These are phyloP conservation scores for Phaffia australis DNA, from an alignment of 768 basidiomycete species.

Conservation along the genomic window DNA sequence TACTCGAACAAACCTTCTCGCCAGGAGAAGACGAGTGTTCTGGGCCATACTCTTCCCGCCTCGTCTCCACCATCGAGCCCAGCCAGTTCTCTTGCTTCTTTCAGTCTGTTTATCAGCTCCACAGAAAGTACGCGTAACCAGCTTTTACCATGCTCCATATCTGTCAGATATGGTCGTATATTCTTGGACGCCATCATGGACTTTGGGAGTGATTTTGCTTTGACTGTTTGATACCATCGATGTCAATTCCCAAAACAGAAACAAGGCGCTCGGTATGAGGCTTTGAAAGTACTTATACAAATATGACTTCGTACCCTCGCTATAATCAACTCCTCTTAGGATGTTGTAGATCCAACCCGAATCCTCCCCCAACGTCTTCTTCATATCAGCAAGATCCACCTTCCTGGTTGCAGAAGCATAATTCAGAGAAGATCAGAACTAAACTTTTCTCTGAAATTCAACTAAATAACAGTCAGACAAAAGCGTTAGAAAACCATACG, in stretches of 20 bases:
- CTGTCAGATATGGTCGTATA: slow-evolving; percentile 63
- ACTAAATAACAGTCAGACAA: background rate
- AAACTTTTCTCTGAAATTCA: background rate
- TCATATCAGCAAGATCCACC: slow-evolving; percentile 39
- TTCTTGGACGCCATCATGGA: slow-evolving; percentile 98
- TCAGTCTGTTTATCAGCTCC: slow-evolving; percentile 73
- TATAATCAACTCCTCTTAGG: slow-evolving; percentile 70
- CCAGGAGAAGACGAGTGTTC: slow-evolving; percentile 68
- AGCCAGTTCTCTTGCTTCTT: slow-evolving; percentile 61
- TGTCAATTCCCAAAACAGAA: background rate
- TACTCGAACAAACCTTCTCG: slow-evolving; percentile 52
- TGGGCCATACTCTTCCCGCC: slow-evolving; percentile 63
- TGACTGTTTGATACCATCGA: slow-evolving; percentile 47
- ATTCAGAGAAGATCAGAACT: slow-evolving; percentile 2
- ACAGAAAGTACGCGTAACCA: slow-evolving; percentile 89
- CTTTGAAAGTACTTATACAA: background rate
- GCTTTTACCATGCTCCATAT: slow-evolving; percentile 62
- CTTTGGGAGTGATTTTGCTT: slow-evolving; percentile 69
- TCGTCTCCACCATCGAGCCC: slow-evolving; percentile 43
- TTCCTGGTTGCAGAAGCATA: slow-evolving; percentile 27
- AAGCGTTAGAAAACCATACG: slow-evolving; percentile 33
- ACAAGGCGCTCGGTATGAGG: background rate
- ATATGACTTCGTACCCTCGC: slow-evolving; percentile 53
- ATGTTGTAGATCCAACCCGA: slow-evolving; percentile 84
- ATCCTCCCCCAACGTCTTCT: slow-evolving; percentile 41